phyloP scores from a whole-genome alignment of 2,329 filamentous ascomycete genomes.

The Paecilomyces formosus region DNA sequence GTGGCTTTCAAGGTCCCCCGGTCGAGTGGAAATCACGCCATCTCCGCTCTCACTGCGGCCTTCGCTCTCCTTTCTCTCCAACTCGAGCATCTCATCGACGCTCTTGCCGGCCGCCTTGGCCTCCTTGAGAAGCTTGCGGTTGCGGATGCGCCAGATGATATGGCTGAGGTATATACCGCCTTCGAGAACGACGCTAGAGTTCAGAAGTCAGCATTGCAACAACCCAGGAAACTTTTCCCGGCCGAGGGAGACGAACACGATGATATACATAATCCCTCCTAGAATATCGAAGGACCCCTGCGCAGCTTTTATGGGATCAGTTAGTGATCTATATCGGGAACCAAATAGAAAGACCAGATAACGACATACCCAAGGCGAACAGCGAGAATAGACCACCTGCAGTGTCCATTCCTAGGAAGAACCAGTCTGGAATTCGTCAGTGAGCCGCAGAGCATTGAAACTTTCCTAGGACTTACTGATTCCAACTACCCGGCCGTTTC shows the following conservation, averaged over 20 bases:
- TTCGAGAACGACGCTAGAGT: conserved; percentile 47
- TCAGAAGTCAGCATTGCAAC: background rate
- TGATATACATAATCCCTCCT: conserved; percentile 53
- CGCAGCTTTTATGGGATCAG: conserved; percentile 37
- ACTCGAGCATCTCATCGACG: conserved; percentile 47
- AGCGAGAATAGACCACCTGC: conserved; percentile 57
- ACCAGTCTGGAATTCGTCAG: conserved; percentile 33
- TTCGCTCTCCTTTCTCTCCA: conserved; percentile 3
- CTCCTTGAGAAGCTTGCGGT: conserved; percentile 44
- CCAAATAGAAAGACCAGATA: background rate
- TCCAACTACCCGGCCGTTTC: conserved; percentile 53
- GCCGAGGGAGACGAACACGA: conserved; percentile 32
- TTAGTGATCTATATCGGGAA: background rate
- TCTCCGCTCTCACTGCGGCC: conserved; percentile 5
- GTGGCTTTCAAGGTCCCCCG: conserved; percentile 3
- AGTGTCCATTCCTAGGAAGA: conserved; percentile 55
- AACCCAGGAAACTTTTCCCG: background rate
- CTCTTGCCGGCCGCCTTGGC: conserved; percentile 46
- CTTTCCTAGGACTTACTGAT: conserved; percentile 41
- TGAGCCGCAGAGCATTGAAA: conserved; percentile 10
- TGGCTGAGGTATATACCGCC: conserved; percentile 55
- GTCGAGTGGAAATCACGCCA: background rate
- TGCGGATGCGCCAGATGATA: conserved; percentile 51
- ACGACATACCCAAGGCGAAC: conserved; percentile 48
- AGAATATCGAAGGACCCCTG: conserved; percentile 56